These are phyloP conservation scores for Phytophthora tentaculata DNA, from an alignment of 352 stramenopile species.

Conservation along the genomic window DNA sequence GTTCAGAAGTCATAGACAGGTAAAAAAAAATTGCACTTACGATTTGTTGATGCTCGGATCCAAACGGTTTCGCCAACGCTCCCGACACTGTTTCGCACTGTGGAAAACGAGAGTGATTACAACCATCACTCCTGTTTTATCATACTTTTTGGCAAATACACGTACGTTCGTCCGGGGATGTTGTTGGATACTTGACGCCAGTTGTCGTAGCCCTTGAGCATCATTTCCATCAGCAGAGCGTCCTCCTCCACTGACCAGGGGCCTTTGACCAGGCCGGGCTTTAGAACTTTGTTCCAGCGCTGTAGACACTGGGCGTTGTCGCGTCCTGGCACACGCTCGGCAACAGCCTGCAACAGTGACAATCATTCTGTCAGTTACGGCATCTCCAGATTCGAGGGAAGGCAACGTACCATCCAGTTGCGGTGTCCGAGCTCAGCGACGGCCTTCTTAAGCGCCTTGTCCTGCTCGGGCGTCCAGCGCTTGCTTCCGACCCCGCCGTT, in stretches of 20 bases:
- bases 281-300: constrained; percentile 91
- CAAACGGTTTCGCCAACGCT: constrained; percentile 97
- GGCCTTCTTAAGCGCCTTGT: constrained; percentile 80
- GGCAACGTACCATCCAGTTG: constrained; percentile 87
- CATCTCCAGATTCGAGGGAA: neutral
- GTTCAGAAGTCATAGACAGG: neutral
- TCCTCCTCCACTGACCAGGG: constrained; percentile 94
- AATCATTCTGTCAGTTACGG: constrained; percentile 3
- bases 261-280: constrained; percentile 92
- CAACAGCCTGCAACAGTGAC: constrained; percentile 51
- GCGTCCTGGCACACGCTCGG: constrained; percentile 62
- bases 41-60: constrained; percentile 93
- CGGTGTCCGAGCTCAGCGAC: constrained; percentile 79
- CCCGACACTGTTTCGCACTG: constrained; percentile 95
- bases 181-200: constrained; percentile 73
- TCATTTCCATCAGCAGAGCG: constrained; percentile 81
- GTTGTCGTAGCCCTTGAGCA: constrained; percentile 81
- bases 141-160: neutral
- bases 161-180: constrained; percentile 77
- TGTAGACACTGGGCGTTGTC: constrained; percentile 88
- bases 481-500: constrained; percentile 48
- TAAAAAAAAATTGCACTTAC: constrained; percentile 40
- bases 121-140: neutral
- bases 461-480: constrained; percentile 87
- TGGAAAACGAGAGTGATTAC: neutral